These are phyloP conservation scores for Scedosporium aurantiacum DNA, from an alignment of 2,329 filamentous ascomycete species.

Conservation along the genomic window DNA sequence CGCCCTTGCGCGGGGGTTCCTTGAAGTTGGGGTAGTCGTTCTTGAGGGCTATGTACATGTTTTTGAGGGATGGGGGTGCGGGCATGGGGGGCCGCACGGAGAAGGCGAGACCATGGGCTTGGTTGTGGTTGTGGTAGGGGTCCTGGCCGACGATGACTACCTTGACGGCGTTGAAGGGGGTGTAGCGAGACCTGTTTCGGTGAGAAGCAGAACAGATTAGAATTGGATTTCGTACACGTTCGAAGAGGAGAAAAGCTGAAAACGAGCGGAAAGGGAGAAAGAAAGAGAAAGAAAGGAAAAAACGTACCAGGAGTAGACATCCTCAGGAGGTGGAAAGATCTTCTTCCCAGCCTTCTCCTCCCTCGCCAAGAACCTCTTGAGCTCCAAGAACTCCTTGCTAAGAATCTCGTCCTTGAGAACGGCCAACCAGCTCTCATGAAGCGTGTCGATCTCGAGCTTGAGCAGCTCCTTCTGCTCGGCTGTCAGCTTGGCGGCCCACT, in stretches of 20 bases:
- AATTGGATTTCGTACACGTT: background rate
- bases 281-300: background rate
- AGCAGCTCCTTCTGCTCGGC: constrained; percentile 74
- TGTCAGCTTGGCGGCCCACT: constrained; percentile 73
- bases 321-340: constrained; percentile 76
- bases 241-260: background rate
- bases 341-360: constrained; percentile 66
- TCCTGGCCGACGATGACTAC: constrained; percentile 92
- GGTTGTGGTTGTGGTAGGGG: constrained; percentile 90
- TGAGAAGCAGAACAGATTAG: constrained; percentile 11
- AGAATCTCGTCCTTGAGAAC: constrained; percentile 79
- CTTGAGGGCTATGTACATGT: constrained; percentile 83
- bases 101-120: constrained; percentile 94
- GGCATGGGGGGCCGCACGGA: constrained; percentile 81
- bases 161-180: constrained; percentile 78
- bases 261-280: background rate
- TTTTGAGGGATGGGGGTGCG: constrained; percentile 80
- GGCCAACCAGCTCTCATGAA: constrained; percentile 85
- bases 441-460: constrained; percentile 79
- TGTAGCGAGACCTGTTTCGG: constrained; percentile 80
- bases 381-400: constrained; percentile 66
- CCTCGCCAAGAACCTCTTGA: constrained; percentile 77
- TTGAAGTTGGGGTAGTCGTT: constrained; percentile 79
- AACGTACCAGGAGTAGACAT: constrained; percentile 86
- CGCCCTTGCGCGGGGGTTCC: constrained; percentile 64